Evolutionary conservation across 2,329 filamentous ascomycete species (phyloP).

Genomic region (Trichoderma cornu-damae): DNA sequence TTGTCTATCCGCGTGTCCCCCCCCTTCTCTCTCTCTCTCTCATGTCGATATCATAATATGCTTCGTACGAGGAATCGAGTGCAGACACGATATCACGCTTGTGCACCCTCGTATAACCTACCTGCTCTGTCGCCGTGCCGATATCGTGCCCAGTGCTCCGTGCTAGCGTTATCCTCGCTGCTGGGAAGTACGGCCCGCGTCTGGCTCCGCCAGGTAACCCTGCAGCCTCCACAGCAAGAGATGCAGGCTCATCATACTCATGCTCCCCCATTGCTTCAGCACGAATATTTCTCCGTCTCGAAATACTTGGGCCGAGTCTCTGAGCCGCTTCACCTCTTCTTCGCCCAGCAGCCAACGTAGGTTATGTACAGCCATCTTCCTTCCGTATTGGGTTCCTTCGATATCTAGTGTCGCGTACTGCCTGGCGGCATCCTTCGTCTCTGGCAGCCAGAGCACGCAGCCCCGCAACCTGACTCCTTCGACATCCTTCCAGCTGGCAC

Average conservation of each 20-base stretch:
- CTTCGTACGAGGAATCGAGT: no score
- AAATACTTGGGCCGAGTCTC: conserved; percentile 31
- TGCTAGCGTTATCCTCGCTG: background rate
- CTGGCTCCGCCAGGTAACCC: conserved; percentile 41
- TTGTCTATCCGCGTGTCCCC: background rate
- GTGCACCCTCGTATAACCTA: no score
- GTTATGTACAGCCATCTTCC: conserved; percentile 49
- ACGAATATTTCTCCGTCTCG: conserved; percentile 39
- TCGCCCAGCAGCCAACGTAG: conserved; percentile 47
- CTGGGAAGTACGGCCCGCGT: background rate
- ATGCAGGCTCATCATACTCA: conserved; percentile 42
- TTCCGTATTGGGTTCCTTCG: conserved; percentile 30
- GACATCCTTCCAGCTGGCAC: conserved; percentile 42
- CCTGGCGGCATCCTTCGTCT: conserved; percentile 23
- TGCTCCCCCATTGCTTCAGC: conserved; percentile 35
- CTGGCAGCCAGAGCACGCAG: conserved; percentile 42
- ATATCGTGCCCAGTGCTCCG: background rate
- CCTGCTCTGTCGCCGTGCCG: background rate
- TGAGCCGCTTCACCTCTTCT: conserved; percentile 40
- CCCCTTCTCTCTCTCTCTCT: background rate
- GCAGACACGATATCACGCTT: no score
- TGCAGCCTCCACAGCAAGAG: conserved; percentile 54
- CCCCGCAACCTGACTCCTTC: conserved; percentile 38
- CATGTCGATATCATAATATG: background rate
- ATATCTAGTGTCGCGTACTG: conserved; percentile 45